phyloP scores from a whole-genome alignment of 257 asterid genomes.

The Marsdenia floribunda region DNA sequence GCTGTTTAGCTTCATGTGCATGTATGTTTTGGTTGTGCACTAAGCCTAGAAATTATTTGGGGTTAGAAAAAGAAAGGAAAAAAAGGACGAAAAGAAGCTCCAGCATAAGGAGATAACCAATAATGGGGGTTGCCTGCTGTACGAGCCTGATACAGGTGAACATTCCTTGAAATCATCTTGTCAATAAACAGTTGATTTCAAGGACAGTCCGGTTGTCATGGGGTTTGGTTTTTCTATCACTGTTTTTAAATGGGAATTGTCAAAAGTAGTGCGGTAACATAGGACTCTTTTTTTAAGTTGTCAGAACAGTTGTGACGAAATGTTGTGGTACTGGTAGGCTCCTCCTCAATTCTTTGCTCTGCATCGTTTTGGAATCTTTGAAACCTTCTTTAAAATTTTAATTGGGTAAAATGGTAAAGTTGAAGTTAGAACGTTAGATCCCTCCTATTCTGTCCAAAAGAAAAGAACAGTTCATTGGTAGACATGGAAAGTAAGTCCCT shows the following conservation, averaged over 20 bases:
- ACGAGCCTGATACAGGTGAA: not conserved
- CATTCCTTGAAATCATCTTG: not conserved
- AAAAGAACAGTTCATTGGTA: not conserved
- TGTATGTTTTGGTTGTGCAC: not conserved
- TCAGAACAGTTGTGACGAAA: not conserved
- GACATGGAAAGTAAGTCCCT: not conserved
- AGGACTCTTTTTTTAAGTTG: not conserved
- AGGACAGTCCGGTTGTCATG: not conserved
- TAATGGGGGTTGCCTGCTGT: not conserved
- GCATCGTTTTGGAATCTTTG: slow-evolving; percentile 7
- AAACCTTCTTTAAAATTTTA: not conserved
- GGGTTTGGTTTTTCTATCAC: not conserved
- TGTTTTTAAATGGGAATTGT: not conserved
- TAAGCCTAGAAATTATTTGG: not conserved
- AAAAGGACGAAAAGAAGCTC: not conserved
- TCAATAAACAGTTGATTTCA: slow-evolving; percentile 2
- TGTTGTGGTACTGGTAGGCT: slow-evolving; percentile 9
- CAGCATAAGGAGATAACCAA: not conserved
- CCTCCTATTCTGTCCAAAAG: too few relatives aligned
- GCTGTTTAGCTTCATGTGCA: too few relatives aligned
- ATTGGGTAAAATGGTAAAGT: not conserved
- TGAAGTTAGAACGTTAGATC: not conserved
- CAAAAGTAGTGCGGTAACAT: not conserved
- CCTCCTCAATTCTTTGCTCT: not conserved
- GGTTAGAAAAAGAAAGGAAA: not conserved